Percentiles rank a stretch among this genome's conserved stretches.
Conservation (phyloP, 78 protist genomes). For the Thecamonas trahens region DNA sequence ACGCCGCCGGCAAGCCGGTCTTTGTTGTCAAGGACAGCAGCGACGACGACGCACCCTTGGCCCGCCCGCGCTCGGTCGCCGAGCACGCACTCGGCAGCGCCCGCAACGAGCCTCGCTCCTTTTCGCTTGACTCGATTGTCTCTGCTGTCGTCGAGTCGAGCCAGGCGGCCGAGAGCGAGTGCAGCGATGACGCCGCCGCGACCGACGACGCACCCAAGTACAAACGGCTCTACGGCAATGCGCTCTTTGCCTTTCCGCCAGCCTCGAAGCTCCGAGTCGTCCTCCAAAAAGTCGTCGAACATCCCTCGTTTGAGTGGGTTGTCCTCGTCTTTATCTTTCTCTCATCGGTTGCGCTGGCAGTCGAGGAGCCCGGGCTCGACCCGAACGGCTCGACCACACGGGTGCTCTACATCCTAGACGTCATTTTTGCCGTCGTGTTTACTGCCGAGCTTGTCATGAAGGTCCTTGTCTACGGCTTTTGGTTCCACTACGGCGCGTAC, state of each 20-base stretch:
- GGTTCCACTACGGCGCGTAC: background rate
- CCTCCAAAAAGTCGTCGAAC: background rate
- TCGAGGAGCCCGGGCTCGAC: conserved; percentile 2
- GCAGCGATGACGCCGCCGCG: background rate
- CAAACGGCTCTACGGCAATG: background rate
- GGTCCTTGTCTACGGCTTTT: conserved; percentile 9
- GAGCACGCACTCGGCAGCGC: too few relatives aligned
- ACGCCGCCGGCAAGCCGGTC: too few relatives aligned
- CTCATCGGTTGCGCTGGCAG: conserved; percentile 2
- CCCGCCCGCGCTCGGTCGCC: too few relatives aligned
- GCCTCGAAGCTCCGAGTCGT: background rate
- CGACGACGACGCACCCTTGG: too few relatives aligned
- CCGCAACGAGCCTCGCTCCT: too few relatives aligned
- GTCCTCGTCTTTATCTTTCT: background rate
- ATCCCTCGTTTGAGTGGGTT: conserved; percentile 1
- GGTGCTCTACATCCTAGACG: background rate
- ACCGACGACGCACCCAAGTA: background rate
- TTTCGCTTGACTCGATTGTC: too few relatives aligned
- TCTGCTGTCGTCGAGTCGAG: background rate
- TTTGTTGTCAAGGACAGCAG: too few relatives aligned
- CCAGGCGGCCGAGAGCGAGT: background rate
- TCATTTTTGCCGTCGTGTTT: background rate
- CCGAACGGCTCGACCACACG: background rate
- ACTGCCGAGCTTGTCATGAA: conserved; percentile 1
- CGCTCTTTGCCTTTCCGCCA: background rate